These are phyloP conservation scores for Limonium bicolor DNA, from an alignment of 148 eudicot genomes.

Conservation along the genomic window DNA sequence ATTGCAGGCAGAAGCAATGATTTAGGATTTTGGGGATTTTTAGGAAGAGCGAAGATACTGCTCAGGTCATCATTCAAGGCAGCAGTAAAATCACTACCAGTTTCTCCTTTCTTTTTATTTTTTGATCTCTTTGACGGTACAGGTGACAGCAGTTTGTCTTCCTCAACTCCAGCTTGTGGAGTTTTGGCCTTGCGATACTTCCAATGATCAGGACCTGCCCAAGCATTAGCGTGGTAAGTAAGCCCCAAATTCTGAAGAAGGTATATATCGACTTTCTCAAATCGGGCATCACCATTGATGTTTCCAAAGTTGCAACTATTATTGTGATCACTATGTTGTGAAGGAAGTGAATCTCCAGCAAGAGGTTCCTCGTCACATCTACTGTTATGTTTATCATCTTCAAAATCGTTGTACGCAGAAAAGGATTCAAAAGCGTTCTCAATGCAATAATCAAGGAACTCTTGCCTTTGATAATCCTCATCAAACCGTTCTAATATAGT, in stretches of 20 bases:
- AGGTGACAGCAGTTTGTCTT: too few relatives aligned
- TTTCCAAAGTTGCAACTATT: slow-evolving; percentile 5
- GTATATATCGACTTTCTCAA: slow-evolving; percentile 40
- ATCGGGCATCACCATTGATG: slow-evolving; percentile 29
- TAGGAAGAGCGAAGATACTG: slow-evolving; percentile 72
- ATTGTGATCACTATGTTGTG: neutral
- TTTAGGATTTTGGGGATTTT: slow-evolving; percentile 70
- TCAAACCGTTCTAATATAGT: slow-evolving; percentile 54
- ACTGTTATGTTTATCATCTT: slow-evolving; percentile 3
- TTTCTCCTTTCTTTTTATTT: slow-evolving; percentile 41
- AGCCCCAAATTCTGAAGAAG: slow-evolving; percentile 54
- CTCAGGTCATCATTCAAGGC: slow-evolving; percentile 34
- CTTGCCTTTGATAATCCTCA: slow-evolving; percentile 35
- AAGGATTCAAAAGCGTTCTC: neutral
- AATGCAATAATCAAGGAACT: slow-evolving; percentile 6
- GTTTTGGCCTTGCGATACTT: slow-evolving; percentile 69
- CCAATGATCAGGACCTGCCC: slow-evolving; percentile 99
- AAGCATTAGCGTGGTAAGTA: slow-evolving; percentile 59
- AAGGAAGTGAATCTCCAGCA: slow-evolving; percentile 1
- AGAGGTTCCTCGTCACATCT: slow-evolving; percentile 1
- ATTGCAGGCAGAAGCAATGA: slow-evolving; percentile 70
- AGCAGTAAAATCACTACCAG: slow-evolving; percentile 53
- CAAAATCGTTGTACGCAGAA: too few relatives aligned
- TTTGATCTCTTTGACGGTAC: slow-evolving; percentile 28
- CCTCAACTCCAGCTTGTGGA: too few relatives aligned